Evolutionary conservation across 345 rosid genomes (phyloP).

Genomic region (Streptanthus diversifolius): DNA sequence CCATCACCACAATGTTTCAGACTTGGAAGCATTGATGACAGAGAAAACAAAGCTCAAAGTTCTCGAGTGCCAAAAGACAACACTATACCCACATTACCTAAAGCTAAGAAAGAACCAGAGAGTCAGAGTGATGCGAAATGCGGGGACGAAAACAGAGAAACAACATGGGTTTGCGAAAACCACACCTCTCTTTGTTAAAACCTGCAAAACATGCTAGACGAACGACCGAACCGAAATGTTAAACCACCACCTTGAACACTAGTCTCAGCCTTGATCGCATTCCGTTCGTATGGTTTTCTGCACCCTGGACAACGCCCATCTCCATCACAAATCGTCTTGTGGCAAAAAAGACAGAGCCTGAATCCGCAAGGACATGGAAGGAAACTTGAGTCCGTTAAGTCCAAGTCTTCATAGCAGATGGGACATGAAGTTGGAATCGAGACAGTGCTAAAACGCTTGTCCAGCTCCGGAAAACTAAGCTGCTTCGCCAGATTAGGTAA

Average conservation of each 20-base stretch:
- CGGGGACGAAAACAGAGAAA: conserved; percentile 29
- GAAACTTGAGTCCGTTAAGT: conserved; percentile 72
- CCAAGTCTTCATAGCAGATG: conserved; percentile 85
- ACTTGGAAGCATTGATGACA: conserved; percentile 49
- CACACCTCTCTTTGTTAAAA: conserved; percentile 43
- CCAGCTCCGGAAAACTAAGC: conserved; percentile 48
- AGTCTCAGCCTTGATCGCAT: conserved; percentile 48
- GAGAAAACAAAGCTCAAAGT: conserved; percentile 44
- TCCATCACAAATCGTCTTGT: conserved; percentile 84
- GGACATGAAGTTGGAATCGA: conserved; percentile 53
- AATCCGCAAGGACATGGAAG: conserved; percentile 89
- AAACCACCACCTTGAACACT: conserved; percentile 51
- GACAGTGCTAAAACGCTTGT: conserved; percentile 40
- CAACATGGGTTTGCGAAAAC: conserved; percentile 31
- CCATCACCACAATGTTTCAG: conserved; percentile 43
- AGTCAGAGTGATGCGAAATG: conserved; percentile 37
- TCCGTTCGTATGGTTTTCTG: conserved; percentile 66
- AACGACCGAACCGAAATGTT: conserved; percentile 57
- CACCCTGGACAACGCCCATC: conserved; percentile 99
- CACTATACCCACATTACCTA: conserved; percentile 44
- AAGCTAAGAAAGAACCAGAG: conserved; percentile 30
- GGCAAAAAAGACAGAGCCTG: conserved; percentile 88
- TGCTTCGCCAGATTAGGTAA: conserved; percentile 74
- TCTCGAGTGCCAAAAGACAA: conserved; percentile 49
- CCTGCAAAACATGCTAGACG: conserved; percentile 82